Base-by-base conservation (phyloP, 129 eudicot species). In the Glebionis coronaria region DNA sequence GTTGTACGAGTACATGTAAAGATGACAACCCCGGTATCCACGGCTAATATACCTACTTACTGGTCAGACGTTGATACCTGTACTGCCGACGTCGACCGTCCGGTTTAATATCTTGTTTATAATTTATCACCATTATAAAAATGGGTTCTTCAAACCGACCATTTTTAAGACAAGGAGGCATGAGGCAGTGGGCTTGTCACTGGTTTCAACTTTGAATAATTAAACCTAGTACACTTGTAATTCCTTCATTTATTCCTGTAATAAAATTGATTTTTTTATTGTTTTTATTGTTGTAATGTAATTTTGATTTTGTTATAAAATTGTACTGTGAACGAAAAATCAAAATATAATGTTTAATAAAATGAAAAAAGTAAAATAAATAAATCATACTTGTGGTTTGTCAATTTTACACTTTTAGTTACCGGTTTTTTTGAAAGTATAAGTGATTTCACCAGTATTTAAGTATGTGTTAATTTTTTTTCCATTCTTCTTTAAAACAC, bases 51-150 rank as follows among this genome's bases (percentile, higher is more conserved):
- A 20, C 65, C 51, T 18, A 61, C 40, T 9, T 18, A 61, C 40
- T 9, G 40, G 40, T 35, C 52, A 21, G 73, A 25, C 63, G 73
- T 55, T 68, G 6, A 55, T 69, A 20, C 63, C 40, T 44, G 15
- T 14, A 69, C 74, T 38, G 61, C 70, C 61, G 78, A 74, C 67
- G 61, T 57, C 78, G 78, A 60, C 73, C 18, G 14, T 72, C 59
- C 40, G 44, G 9, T 35, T 35, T 35, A 35, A 35, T 35, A 35
- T 35, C 42, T 35, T 35, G 10, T 35, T 7, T 55, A 64, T 19
- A 44, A 56, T 35, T 7, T 55, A 64, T 19, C 23, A 56, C 9
- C 62, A 72, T 50, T 52, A 50, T 15, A 8, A 56, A 29, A 47
- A 5, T 38, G 45, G 16, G 65, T 54, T 45, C 38, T 55, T 56